Percentiles rank a stretch among this genome's conserved stretches.
These are phyloP conservation scores for Phytophthora colocasiae DNA, from an alignment of 352 stramenopile species.

Conservation along the genomic window DNA sequence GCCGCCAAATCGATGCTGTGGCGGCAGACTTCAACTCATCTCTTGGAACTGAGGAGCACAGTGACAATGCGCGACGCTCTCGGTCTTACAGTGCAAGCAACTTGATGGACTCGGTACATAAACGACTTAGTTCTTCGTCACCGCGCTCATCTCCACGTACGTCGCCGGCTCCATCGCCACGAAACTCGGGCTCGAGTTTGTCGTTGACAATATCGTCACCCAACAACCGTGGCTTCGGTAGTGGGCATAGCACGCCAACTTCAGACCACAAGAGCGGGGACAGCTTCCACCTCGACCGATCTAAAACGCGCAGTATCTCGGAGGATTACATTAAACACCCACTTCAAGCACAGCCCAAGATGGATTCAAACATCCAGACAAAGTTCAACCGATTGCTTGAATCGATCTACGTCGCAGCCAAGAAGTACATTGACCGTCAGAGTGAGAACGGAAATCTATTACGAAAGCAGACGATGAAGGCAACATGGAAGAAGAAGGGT, in stretches of 20 bases:
- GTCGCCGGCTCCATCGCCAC: constrained; percentile 66
- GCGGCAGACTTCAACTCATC: constrained; percentile 88
- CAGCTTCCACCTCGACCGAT: constrained; percentile 55
- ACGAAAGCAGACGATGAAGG: constrained; percentile 70
- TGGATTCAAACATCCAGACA: constrained; percentile 86
- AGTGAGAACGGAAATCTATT: constrained; percentile 68
- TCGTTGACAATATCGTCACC: constrained; percentile 84
- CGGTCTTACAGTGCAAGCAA: constrained; percentile 88
- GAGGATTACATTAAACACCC: constrained; percentile 77
- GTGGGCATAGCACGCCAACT: constrained; percentile 71
- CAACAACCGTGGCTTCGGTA: constrained; percentile 66
- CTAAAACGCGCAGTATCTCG: constrained; percentile 77
- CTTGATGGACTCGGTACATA: constrained; percentile 83
- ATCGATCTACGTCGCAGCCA: constrained; percentile 86
- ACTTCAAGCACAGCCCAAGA: constrained; percentile 74
- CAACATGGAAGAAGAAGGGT: constrained; percentile 92
- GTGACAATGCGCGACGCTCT: constrained; percentile 59
- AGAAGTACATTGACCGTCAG: constrained; percentile 85
- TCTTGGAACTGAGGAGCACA: constrained; percentile 68
- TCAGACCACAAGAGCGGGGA: constrained; percentile 68
- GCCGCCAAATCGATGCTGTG: constrained; percentile 88
- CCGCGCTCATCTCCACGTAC: constrained; percentile 69
- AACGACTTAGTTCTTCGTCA: constrained; percentile 77
- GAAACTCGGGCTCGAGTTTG: constrained; percentile 46
- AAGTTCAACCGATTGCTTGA: constrained; percentile 86